phyloP scores from a whole-genome alignment of 768 basidiomycete species.

The Trametes coccinea region DNA sequence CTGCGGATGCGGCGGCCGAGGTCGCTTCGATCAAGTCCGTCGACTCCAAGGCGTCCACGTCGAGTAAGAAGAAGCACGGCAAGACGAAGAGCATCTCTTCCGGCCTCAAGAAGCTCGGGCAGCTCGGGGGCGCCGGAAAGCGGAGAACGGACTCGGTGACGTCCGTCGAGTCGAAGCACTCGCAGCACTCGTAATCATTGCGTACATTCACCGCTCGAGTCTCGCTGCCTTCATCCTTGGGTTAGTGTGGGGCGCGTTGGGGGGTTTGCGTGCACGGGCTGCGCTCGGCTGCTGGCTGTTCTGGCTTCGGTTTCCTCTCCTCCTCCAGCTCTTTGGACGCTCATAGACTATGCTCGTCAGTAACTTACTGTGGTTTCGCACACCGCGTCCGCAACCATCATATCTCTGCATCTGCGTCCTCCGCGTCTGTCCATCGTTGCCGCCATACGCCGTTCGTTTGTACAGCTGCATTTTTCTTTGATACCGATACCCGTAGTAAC shows the following conservation, averaged over 20 bases:
- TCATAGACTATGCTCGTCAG: conserved; percentile 22
- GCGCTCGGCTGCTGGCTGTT: background rate
- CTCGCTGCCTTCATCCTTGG: conserved; percentile 2
- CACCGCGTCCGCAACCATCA: background rate
- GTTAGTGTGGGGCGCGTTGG: conserved; percentile 4
- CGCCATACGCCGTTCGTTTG: conserved; percentile 20
- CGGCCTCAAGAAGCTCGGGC: conserved; percentile 55
- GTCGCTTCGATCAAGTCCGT: conserved; percentile 34
- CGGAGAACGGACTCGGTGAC: conserved; percentile 55
- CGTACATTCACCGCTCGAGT: background rate
- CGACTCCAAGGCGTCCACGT: conserved; percentile 36
- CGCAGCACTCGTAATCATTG: conserved; percentile 2
- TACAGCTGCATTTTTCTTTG: conserved; percentile 25
- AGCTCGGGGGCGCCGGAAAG: conserved; percentile 41
- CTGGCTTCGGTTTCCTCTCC: background rate
- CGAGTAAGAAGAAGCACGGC: conserved; percentile 40
- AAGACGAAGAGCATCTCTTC: conserved; percentile 61
- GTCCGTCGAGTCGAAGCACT: conserved; percentile 43
- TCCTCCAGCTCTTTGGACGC: conserved; percentile 15
- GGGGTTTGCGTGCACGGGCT: conserved; percentile 1
- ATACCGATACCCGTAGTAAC: conserved; percentile 32
- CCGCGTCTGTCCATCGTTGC: background rate
- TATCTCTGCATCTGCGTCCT: background rate
- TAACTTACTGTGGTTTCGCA: conserved; percentile 13
- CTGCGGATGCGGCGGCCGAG: conserved; percentile 27